Conservation (phyloP, 805 yeast genomes). For the Saccharomycopsis malanga region DNA sequence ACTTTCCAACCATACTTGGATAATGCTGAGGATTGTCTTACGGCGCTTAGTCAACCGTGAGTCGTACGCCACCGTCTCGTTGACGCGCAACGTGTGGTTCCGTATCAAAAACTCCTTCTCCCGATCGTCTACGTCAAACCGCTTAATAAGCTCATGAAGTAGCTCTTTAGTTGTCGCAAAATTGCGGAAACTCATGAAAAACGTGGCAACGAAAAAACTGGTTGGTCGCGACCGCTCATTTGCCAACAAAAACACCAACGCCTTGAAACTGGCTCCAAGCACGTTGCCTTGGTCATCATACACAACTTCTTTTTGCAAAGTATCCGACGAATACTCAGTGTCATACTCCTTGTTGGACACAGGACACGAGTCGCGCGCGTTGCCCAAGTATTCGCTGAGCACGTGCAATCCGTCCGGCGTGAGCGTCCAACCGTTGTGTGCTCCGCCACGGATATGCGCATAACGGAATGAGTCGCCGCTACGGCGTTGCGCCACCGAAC, state of each 20-base stretch:
- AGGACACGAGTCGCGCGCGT: constrained; percentile 7
- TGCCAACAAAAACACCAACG: constrained; percentile 57
- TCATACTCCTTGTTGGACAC: constrained; percentile 19
- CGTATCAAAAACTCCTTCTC: constrained; percentile 17
- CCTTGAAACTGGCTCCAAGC: constrained; percentile 66
- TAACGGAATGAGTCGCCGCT: constrained; percentile 16
- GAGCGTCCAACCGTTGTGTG: constrained; percentile 27
- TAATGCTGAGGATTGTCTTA: constrained; percentile 56
- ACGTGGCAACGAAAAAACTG: constrained; percentile 62
- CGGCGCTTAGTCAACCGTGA: constrained; percentile 52
- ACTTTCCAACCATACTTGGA: constrained; percentile 83
- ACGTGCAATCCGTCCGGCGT: constrained; percentile 22
- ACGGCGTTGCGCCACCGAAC: constrained; percentile 23
- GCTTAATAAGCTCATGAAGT: constrained; percentile 55
- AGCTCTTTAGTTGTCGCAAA: constrained; percentile 63
- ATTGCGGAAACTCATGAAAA: constrained; percentile 68
- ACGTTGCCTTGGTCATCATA: constrained; percentile 41
- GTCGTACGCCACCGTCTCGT: constrained; percentile 24
- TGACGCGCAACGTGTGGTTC: constrained; percentile 9
- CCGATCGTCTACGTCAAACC: constrained; percentile 49
- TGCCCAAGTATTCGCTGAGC: constrained; percentile 12
- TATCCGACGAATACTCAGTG: constrained; percentile 15
- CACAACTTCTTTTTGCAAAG: constrained; percentile 9
- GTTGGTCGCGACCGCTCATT: constrained; percentile 59
- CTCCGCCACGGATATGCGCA: constrained; percentile 17